Conservation (phyloP, 805 yeast genomes). For the Clavispora fructus region DNA sequence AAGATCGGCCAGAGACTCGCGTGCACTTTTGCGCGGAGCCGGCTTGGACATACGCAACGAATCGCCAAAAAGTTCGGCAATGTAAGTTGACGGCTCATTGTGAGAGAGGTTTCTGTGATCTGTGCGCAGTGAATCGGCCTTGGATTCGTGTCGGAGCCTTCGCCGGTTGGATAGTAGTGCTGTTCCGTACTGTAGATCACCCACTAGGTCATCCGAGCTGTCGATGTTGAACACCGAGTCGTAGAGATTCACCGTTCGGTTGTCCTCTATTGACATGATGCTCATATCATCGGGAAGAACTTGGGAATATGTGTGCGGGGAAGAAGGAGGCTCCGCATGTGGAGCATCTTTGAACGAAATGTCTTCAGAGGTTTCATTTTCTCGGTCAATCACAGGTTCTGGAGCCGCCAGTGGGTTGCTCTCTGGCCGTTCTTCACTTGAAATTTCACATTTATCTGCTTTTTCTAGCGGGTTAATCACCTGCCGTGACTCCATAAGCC, state of each 20-base stretch:
- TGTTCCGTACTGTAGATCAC: slow-evolving; percentile 13
- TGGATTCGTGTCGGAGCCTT: background rate
- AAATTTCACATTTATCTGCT: background rate
- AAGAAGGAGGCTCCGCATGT: background rate
- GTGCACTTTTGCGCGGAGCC: background rate
- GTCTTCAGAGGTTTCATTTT: background rate
- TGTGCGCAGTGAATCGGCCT: background rate
- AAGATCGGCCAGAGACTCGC: background rate
- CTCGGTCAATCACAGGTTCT: too few species aligned
- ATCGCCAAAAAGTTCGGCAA: background rate
- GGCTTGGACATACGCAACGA: background rate
- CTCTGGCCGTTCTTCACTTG: too few species aligned
- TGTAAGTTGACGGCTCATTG: background rate
- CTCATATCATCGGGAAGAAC: background rate
- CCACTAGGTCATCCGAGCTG: slow-evolving; percentile 10
- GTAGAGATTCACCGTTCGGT: slow-evolving; percentile 3
- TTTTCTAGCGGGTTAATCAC: background rate
- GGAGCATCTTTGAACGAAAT: background rate
- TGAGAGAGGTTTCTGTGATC: slow-evolving; percentile 4
- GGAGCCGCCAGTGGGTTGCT: too few species aligned
- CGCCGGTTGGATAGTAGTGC: background rate
- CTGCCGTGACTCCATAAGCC: background rate
- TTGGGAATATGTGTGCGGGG: background rate
- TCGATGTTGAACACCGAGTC: slow-evolving; percentile 11
- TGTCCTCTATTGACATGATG: background rate